Conservation (phyloP, 2,329 filamentous ascomycete genomes). For the Fusarium brevicatenulatum region DNA sequence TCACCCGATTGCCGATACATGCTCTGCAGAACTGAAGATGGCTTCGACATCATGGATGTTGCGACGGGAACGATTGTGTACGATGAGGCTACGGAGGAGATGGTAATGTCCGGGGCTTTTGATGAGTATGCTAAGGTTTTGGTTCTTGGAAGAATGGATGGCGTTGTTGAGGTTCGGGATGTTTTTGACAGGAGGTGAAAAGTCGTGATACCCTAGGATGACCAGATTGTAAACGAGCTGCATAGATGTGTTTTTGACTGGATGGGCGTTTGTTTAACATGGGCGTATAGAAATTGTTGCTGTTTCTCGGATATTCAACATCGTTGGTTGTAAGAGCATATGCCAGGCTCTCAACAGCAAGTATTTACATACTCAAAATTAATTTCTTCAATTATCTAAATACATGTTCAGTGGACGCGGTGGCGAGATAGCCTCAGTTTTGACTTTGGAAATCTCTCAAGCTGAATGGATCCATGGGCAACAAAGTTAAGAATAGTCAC, state of each 20-base stretch:
- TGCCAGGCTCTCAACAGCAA: slow-evolving; percentile 23
- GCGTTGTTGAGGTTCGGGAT: slow-evolving; percentile 50
- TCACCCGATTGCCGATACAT: slow-evolving; percentile 53
- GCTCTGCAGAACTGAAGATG: slow-evolving; percentile 53
- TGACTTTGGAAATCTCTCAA: background rate
- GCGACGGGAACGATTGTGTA: slow-evolving; percentile 48
- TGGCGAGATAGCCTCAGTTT: background rate
- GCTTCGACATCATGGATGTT: slow-evolving; percentile 55
- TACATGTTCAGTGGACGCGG: no score
- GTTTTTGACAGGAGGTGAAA: slow-evolving; percentile 37
- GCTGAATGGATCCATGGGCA: background rate
- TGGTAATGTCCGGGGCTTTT: slow-evolving; percentile 52
- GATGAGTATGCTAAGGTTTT: slow-evolving; percentile 45
- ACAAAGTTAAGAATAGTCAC: background rate
- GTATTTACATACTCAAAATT: background rate
- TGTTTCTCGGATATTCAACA: slow-evolving; percentile 9
- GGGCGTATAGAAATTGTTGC: background rate
- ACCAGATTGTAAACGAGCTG: background rate
- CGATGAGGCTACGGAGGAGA: slow-evolving; percentile 35
- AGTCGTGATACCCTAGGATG: slow-evolving; percentile 30
- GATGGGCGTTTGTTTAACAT: background rate
- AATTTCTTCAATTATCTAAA: background rate
- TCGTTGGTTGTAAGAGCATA: slow-evolving; percentile 9
- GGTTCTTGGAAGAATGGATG: slow-evolving; percentile 50
- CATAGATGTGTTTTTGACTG: background rate